Conservation (phyloP, 2,329 filamentous ascomycete genomes). For the Massarina eburnea region DNA sequence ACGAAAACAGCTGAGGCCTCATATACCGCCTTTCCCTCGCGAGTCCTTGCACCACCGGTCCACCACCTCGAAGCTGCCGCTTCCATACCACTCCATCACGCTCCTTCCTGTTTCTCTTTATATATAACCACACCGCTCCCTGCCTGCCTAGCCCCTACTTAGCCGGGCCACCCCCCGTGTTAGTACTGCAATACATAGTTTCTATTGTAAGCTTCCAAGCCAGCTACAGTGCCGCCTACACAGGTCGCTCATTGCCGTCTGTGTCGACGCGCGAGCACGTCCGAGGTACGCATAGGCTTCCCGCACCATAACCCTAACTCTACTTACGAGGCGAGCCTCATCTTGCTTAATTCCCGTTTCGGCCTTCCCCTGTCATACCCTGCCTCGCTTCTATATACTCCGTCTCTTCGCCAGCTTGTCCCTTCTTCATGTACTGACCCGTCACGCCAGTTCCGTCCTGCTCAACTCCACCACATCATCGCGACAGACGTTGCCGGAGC, state of each 20-base stretch:
- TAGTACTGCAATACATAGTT: constrained; percentile 22
- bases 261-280: constrained; percentile 25
- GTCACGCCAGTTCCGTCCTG: background rate
- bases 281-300: constrained; percentile 37
- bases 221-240: constrained; percentile 26
- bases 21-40: constrained; percentile 18
- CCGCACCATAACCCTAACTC: constrained; percentile 23
- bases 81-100: constrained; percentile 13
- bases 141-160: constrained; percentile 6
- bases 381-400: constrained; percentile 15
- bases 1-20: constrained; percentile 19
- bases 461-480: background rate
- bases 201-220: constrained; percentile 18
- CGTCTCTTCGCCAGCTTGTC: constrained; percentile 11
- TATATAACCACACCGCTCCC: constrained; percentile 7
- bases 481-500: background rate
- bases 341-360: constrained; percentile 9
- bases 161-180: constrained; percentile 29
- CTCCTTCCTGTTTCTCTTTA: constrained; percentile 10
- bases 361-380: constrained; percentile 13
- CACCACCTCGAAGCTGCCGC: constrained; percentile 14
- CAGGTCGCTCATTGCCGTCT: constrained; percentile 25
- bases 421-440: background rate
- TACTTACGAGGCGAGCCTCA: constrained; percentile 13
- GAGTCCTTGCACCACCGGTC: constrained; percentile 14